Base-by-base conservation (phyloP, 139 green algal species). In the Chlorella sp. region DNA sequence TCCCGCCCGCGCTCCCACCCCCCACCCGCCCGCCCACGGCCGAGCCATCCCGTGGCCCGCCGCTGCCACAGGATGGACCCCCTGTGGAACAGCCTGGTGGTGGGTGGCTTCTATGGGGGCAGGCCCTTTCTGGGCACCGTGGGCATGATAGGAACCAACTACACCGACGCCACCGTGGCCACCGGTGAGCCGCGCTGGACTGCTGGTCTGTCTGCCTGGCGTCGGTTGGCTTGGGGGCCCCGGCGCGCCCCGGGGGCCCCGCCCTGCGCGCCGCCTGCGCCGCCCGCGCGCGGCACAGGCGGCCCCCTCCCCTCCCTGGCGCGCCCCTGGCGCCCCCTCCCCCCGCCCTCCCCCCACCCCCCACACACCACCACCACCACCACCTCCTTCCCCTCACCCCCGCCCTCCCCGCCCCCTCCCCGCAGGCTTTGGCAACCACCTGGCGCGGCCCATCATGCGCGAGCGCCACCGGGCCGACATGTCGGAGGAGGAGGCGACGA, bases 71-170 rank as follows among this genome's bases (percentile, higher is more conserved):
- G 91, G 83, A 86, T 98, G 11, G 91, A 98, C 77, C 96, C 96
- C 11, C 85, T 99, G 40, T 99, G 96, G 96, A 99, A 99, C 86
- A 91, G 83, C 35, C 73, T 99, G 8, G 87, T 99, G 3, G 84
- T 99, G 17, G 94, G 79, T 15, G 96, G 96, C 25, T 58, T 93
- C 48, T 50, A 93, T 63, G 67, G 77, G n/a, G 89, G 87, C 42
- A 77, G 82, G 68, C 73, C 86, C 35, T 98, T 98, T 84, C 80
- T 98, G 60, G 93, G 92, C 25, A 84, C 71, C 23, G 82, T 98
- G 4, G 89, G 87, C 79, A 98, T 99, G 96, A 94, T 97, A 40
- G 96, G 96, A 40, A 93, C 89, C 5, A 83, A 92, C 77, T 99
- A 97, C 86, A 87, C 80, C 2, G 86, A 91, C 62, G 67, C 53